These are phyloP conservation scores for Rhododendron mucronatum DNA, from an alignment of 148 eudicot species.

Conservation along the genomic window DNA sequence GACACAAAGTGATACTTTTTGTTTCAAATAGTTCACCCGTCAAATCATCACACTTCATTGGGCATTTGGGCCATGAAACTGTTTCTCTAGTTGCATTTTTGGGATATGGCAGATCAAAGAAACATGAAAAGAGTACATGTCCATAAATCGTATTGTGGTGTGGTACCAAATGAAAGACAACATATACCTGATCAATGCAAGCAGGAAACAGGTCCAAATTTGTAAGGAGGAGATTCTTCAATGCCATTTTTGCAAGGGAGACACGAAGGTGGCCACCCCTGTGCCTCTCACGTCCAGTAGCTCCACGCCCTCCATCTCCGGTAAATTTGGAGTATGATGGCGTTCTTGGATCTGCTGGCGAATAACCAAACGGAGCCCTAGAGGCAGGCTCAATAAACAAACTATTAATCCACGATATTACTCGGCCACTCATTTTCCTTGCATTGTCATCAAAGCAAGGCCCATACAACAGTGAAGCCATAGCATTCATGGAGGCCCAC, in stretches of 20 bases:
- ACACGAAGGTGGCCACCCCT: constrained; percentile 93
- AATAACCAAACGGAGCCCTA: constrained; percentile 94
- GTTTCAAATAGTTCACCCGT: neutral
- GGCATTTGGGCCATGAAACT: neutral
- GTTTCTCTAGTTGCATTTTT: neutral
- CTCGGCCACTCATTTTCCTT: constrained; percentile 96
- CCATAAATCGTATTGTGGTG: neutral
- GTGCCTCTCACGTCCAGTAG: constrained; percentile 82
- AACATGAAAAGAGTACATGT: neutral
- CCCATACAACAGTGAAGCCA: constrained; percentile 94
- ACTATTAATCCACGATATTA: constrained; percentile 95
- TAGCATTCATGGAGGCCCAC: constrained; percentile 97
- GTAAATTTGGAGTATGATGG: constrained; percentile 85
- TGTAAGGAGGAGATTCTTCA: constrained; percentile 90
- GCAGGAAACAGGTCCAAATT: constrained; percentile 97
- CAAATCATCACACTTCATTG: constrained; percentile 2
- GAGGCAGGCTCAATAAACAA: constrained; percentile 95
- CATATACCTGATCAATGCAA: constrained; percentile 94
- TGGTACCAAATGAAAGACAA: neutral
- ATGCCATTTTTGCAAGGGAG: constrained; percentile 83
- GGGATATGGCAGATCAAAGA: neutral
- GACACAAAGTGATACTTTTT: neutral
- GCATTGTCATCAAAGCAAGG: constrained; percentile 99
- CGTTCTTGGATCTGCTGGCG: constrained; percentile 99
- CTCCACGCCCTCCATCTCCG: constrained; percentile 82